Conservation (phyloP, 257 asterid species). For the Ajuga chamaepitys region DNA sequence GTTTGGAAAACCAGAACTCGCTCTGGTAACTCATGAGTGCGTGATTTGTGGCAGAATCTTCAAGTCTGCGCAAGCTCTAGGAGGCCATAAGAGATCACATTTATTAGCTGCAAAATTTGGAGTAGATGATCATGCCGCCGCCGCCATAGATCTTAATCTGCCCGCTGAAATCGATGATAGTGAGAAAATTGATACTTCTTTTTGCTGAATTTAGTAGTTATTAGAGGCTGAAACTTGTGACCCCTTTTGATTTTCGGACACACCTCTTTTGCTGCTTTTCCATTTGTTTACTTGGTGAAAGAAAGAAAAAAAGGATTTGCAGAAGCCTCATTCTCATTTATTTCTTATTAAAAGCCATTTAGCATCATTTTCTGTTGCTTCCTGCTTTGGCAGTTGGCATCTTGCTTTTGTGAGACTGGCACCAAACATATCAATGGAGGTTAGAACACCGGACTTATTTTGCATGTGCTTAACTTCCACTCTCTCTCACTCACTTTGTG, state of each 20-base stretch:
- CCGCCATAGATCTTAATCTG: conserved; percentile 9
- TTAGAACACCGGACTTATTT: not conserved
- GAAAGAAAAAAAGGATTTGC: not conserved
- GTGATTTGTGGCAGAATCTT: conserved; percentile 44
- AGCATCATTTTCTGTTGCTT: not conserved
- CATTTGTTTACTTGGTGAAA: not conserved
- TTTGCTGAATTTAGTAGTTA: not conserved
- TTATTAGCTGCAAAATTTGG: not conserved
- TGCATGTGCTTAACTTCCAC: conserved; percentile 3
- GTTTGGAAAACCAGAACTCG: not conserved
- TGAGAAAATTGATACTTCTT: not conserved
- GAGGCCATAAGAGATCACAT: conserved; percentile 67
- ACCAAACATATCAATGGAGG: not conserved
- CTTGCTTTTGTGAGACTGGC: not conserved
- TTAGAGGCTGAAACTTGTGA: not conserved
- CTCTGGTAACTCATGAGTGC: conserved; percentile 29
- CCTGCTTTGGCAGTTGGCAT: not conserved
- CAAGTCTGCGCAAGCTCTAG: conserved; percentile 58
- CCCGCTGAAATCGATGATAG: conserved; percentile 4
- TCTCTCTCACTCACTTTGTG: not conserved
- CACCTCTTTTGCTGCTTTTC: not conserved
- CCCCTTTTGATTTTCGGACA: conserved; percentile 4
- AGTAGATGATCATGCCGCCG: not conserved
- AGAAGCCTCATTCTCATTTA: not conserved
- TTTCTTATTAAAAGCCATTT: not conserved